Percentiles rank a stretch among this genome's conserved stretches.
phyloP scores from a whole-genome alignment of 345 rosid species.

The Punica granatum region DNA sequence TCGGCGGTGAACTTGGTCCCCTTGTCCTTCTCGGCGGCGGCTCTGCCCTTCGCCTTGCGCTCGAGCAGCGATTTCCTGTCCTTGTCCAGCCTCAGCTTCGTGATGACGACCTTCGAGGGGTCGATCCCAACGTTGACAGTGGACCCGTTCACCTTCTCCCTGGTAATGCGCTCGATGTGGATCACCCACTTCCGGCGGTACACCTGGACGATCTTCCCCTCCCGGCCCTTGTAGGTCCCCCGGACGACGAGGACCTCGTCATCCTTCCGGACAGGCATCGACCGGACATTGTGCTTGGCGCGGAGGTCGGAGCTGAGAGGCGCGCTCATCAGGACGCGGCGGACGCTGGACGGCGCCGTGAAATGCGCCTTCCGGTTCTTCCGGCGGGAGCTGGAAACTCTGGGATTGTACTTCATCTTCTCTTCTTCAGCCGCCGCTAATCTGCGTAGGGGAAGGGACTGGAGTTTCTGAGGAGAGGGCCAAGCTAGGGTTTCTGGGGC shows the following conservation, averaged over 20 bases:
- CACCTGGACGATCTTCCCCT: slow-evolving; percentile 21
- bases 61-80: slow-evolving; percentile 20
- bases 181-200: slow-evolving; percentile 20
- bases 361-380: slow-evolving; percentile 21
- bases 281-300: slow-evolving; percentile 7
- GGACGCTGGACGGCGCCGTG: slow-evolving; percentile 22
- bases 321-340: slow-evolving; percentile 21
- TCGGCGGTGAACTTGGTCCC: slow-evolving; percentile 20
- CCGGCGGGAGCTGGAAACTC: slow-evolving; percentile 22
- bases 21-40: slow-evolving; percentile 20
- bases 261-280: slow-evolving; percentile 23
- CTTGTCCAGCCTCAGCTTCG: slow-evolving; percentile 16
- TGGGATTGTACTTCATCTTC: slow-evolving; percentile 19
- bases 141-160: slow-evolving; percentile 21
- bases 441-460: not conserved
- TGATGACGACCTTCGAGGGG: slow-evolving; percentile 16
- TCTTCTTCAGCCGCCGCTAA: not conserved
- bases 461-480: not conserved
- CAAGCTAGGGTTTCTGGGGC: not conserved
- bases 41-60: slow-evolving; percentile 18
- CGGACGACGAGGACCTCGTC: slow-evolving; percentile 20
- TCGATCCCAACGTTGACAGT: slow-evolving; percentile 18
- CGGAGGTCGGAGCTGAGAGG: slow-evolving; percentile 18
- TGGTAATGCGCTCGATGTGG: slow-evolving; percentile 21
- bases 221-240: slow-evolving; percentile 19